Base-by-base conservation (phyloP, 108 stramenopile species). In the Pseudonitzschia delicatissima region DNA sequence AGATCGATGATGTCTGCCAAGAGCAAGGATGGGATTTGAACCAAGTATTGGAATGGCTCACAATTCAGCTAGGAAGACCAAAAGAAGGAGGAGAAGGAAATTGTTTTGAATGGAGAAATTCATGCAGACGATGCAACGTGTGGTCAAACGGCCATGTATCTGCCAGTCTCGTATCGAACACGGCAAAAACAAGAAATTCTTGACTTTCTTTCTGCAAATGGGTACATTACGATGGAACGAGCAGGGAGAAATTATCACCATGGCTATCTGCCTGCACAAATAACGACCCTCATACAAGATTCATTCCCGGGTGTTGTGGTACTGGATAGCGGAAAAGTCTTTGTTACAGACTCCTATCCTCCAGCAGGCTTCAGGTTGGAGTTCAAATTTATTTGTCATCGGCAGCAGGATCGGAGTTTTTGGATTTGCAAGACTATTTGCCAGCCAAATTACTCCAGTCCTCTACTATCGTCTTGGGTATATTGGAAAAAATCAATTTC, bases 201-300 rank as follows among this genome's bases (percentile, higher is more conserved):
- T 26, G 68, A 71, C 0, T 59, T 69, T 31, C 42, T 75, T 29
- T n/a, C 44, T 8, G 57, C 55, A 15, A 70, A 71, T 29, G 79
- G 79, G 8, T 74, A 62, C 47, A 51, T 80, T 5, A 55, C 49
- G 8, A 44, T 48, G 26, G 67, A 52, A 8, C 62, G 63, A n/a
- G 52, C 51, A 0, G 11, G 4, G 1, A 27, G 31, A 2, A 31
- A 55, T 3, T 55, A 55, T 5, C 48, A 62, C 35, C 42, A 50
- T 17, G 37, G 45, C 33, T 23, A 49, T 20, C 58, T 64, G 17
- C 36, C 27, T 2, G n/a, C 8, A 1, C 44, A 64, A 20, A 40
- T 67, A 25, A 33, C 15, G 31, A 37, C 8, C 15, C 50, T 67
- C 42, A 33, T 42, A 1, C 3, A 20, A 6, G 40, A 60, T 2